A percentile compares a stretch with the other conserved stretches of the same genome.
These are phyloP conservation scores for Trametes maxima DNA, from an alignment of 768 basidiomycete genomes.

Conservation along the genomic window DNA sequence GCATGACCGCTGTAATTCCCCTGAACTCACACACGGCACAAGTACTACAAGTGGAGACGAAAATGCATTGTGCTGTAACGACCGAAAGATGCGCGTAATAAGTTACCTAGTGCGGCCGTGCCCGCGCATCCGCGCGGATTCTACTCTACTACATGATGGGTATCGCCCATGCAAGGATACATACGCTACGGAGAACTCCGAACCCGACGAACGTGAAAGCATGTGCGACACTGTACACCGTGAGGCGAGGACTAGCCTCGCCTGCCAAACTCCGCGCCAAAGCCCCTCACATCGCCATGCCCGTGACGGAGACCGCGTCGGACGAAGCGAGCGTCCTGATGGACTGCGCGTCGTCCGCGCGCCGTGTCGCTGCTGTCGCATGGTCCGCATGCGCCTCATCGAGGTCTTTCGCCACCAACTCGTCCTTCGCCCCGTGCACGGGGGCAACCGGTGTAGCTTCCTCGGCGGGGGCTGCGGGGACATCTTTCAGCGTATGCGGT, in stretches of 20 bases:
- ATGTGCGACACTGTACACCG: background rate
- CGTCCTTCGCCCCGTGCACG: background rate
- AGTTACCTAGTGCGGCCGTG: constrained; percentile 6
- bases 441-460: background rate
- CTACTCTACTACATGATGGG: constrained; percentile 2
- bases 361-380: constrained; percentile 4
- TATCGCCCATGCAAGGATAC: constrained; percentile 5
- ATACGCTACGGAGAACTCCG: background rate
- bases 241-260: constrained; percentile 3
- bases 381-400: constrained; percentile 20
- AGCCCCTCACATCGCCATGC: constrained; percentile 19
- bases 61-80: constrained; percentile 6
- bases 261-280: background rate
- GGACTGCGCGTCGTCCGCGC: constrained; percentile 14
- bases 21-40: background rate
- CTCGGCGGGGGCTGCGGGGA: background rate
- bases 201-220: background rate
- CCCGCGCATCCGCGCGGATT: background rate
- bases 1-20: background rate
- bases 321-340: constrained; percentile 6
- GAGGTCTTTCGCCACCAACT: constrained; percentile 17
- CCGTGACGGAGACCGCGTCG: constrained; percentile 11
- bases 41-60: background rate
- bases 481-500: background rate
- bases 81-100: constrained; percentile 16